phyloP scores from a whole-genome alignment of 1,139 yeast genomes.

The Ogataea hybrid region DNA sequence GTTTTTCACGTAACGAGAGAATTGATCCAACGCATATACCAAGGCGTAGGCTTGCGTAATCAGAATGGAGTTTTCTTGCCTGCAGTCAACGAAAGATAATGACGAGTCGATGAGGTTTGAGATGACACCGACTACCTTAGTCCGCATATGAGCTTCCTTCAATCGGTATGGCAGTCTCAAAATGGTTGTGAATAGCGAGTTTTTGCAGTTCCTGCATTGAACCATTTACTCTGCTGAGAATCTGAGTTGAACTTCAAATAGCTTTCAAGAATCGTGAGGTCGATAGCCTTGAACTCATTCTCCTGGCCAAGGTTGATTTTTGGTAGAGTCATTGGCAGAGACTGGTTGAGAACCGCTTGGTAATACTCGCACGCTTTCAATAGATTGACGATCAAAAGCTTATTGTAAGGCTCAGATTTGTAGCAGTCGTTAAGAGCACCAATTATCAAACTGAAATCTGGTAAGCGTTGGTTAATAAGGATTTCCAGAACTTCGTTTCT shows the following conservation, averaged over 20 bases:
- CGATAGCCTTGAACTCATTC: slow-evolving; percentile 42
- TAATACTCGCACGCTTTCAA: slow-evolving; percentile 25
- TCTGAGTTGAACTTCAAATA: slow-evolving; percentile 31
- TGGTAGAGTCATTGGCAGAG: slow-evolving; percentile 18
- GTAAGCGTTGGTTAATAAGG: slow-evolving; percentile 39
- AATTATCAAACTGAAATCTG: slow-evolving; percentile 46
- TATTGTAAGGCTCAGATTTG: slow-evolving; percentile 34
- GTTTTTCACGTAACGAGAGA: slow-evolving; percentile 13
- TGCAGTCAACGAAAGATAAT: slow-evolving; percentile 23
- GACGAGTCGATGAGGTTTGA: slow-evolving; percentile 24
- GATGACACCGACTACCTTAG: slow-evolving; percentile 26
- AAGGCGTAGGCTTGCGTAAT: slow-evolving; percentile 29
- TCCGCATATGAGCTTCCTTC: slow-evolving; percentile 14
- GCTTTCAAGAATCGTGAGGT: slow-evolving; percentile 52
- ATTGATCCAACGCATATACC: slow-evolving; percentile 22
- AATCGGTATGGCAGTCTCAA: slow-evolving; percentile 27
- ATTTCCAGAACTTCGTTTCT: slow-evolving; percentile 38
- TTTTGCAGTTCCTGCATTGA: slow-evolving; percentile 25
- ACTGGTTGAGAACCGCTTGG: slow-evolving; percentile 16
- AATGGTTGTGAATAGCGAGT: slow-evolving; percentile 29
- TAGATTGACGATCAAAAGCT: slow-evolving; percentile 36
- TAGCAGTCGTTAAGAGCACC: slow-evolving; percentile 38
- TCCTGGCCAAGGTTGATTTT: slow-evolving; percentile 17
- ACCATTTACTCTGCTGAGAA: slow-evolving; percentile 30
- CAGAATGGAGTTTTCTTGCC: slow-evolving; percentile 12